Base-by-base conservation (phyloP, 345 rosid species). In the Turritis glabra region DNA sequence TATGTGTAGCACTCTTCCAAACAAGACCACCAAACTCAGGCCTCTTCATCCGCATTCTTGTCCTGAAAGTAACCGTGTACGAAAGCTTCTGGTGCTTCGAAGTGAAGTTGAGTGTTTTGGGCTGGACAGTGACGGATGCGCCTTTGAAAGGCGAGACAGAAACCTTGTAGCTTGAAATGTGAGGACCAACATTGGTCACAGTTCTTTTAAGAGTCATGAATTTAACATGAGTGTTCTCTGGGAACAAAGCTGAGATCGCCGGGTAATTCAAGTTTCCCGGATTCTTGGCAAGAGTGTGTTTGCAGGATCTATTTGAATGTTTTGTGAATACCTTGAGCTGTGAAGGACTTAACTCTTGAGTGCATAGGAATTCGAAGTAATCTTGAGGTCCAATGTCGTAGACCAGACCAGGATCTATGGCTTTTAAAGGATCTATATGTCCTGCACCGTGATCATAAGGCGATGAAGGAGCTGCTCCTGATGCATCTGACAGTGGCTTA, bases 181-280 rank as follows among this genome's bases (percentile, higher is more conserved):
- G 85, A 48, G 86, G 83, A 13, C 97, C 98, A 38, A 94, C 97
- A 57, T 94, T 94, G 64, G 95, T 91, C 41, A 83, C 93, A 0
- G 91, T 90, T 76, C 97, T 79, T 54, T 67, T 86, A 32, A 89
- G 70, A 1, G 86, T 85, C 69, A 81, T 8, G 18, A 47, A 29
- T 62, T 84, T 75, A 76, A 77, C 78, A 53, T 69, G 67, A 29
- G 63, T 56, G 23, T 75, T 72, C 41, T 87, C 93, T 0, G 91
- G 89, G 80, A 94, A 85, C 60, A 90, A 80, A 10, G 76, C 92
- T 10, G 98, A 91, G 46, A 94, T 87, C 29, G 97, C 91, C 0
- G 98, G 96, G 82, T 94, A 94, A 63, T 94, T 94, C 81, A 94
- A 78, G 73, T 94, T 87, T 41, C 89, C 90, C 3, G 97, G 89